A percentile compares a stretch with the other conserved stretches of the same genome.
phyloP scores from a whole-genome alignment of 2,329 filamentous ascomycete genomes.

The Fusarium longipes region DNA sequence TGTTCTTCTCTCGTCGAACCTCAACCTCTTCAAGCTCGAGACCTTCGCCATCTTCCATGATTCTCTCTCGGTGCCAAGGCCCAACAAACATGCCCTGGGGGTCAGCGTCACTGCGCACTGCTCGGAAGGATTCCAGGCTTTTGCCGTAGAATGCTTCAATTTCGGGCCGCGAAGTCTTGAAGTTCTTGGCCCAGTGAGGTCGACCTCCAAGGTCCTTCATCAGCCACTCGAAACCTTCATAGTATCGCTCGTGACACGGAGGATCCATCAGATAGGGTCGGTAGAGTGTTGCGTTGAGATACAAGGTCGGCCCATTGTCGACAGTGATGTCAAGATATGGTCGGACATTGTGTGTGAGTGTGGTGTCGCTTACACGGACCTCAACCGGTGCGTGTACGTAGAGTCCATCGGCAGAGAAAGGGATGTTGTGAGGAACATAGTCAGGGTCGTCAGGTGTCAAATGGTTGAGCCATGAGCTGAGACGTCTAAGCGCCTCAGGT shows the following conservation, averaged over 20 bases:
- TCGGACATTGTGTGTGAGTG: constrained; percentile 51
- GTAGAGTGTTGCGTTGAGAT: constrained; percentile 91
- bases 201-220: constrained; percentile 86
- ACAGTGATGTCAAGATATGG: constrained; percentile 76
- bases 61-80: constrained; percentile 83
- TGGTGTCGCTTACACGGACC: constrained; percentile 84
- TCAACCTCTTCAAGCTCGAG: constrained; percentile 55
- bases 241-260: constrained; percentile 80
- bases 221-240: constrained; percentile 89
- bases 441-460: constrained; percentile 70
- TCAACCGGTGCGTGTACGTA: constrained; percentile 93
- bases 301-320: constrained; percentile 77
- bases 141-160: constrained; percentile 76
- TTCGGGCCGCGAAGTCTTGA: constrained; percentile 69
- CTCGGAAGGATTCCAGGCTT: constrained; percentile 74
- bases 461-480: constrained; percentile 85
- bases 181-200: constrained; percentile 96
- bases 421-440: constrained; percentile 75
- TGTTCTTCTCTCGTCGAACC: constrained; percentile 42
- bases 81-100: constrained; percentile 89
- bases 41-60: constrained; percentile 58
- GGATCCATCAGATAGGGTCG: constrained; percentile 83
- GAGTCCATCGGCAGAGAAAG: constrained; percentile 80
- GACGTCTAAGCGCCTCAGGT: constrained; percentile 83
- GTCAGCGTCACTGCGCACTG: constrained; percentile 76